A percentile compares a stretch with the other conserved stretches of the same genome.
Evolutionary conservation across 805 yeast genomes (phyloP).

Genomic region (Schizosaccharomyces japonicus): DNA sequence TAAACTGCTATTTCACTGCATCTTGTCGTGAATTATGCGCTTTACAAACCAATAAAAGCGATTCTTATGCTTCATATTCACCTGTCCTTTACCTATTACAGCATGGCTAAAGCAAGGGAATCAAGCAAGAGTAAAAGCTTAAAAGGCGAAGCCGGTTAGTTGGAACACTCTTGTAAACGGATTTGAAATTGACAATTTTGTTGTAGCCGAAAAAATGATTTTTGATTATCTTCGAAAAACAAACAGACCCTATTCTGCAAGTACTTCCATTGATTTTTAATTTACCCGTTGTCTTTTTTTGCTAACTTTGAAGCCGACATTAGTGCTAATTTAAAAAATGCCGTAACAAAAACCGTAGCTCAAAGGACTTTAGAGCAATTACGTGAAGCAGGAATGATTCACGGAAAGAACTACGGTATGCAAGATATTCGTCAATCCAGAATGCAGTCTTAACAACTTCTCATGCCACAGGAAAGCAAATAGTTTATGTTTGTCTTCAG

Average conservation of each 20-base stretch:
- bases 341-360: background rate
- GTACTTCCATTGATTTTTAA: background rate
- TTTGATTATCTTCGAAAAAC: slow-evolving; percentile 1
- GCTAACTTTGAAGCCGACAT: background rate
- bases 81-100: too few relatives aligned
- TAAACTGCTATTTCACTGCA: too few relatives aligned
- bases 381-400: background rate
- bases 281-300: background rate
- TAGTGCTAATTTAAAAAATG: background rate
- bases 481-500: background rate
- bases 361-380: background rate
- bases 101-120: too few relatives aligned
- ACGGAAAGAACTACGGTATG: background rate
- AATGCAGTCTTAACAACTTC: too few relatives aligned
- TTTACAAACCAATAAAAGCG: too few relatives aligned
- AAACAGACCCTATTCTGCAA: slow-evolving; percentile 3
- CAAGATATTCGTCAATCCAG: background rate
- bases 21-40: too few relatives aligned
- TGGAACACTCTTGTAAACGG: too few relatives aligned
- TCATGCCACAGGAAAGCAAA: background rate
- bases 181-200: background rate
- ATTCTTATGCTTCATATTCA: too few relatives aligned
- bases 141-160: too few relatives aligned
- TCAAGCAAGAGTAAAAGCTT: too few relatives aligned
- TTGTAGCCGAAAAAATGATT: slow-evolving; percentile 1